Evolutionary conservation across 177 flowering plant species (phyloP), one percentile per base, ranked within the genome.

Genomic region (Vitis hybrid): DNA sequence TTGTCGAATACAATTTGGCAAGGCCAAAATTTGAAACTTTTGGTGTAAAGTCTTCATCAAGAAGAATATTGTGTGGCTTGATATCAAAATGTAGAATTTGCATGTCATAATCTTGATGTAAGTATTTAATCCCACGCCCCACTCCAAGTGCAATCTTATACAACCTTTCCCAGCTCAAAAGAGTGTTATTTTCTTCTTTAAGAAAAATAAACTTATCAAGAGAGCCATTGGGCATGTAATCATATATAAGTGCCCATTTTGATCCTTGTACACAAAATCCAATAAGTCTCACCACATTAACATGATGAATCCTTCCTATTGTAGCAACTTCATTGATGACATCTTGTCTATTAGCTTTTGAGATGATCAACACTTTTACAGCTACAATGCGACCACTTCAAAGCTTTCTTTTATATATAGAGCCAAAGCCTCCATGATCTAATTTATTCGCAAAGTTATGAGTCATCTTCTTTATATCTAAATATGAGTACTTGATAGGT

Each of bases 21-120:
- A 19, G 19, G 19, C 19, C 19, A 19, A 19, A 19, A 19, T 19
- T 1, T 19, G 19, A 19, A 19, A 19, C 19, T 19, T 19, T 19
- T 19, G 19, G 19, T 19, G 19, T 19, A 19, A 19, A 19, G 19
- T 19, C 19, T 19, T 19, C 19, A 19, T 1, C 19, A 19, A 19
- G 19, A 19, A 19, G 19, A 19, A 19, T 19, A 19, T 19, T 19
- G 19, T 19, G 19, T 19, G 19, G 85, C 65, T 84, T 84, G 61
- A 84, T 82, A 55, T 83, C 84, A 30, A 81, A 84, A 52, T 84
- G 85, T 12, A 82, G 65, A 56, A 84, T 84, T 62, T 77, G 73
- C 50, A 75, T 76, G 3, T 78, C 73, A 50, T 85, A 84, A 32
- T 80, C 82, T 59, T 78, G 76, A 30, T 82, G 84, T 17, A 85